Percentiles rank a stretch among this genome's conserved stretches.
These are phyloP conservation scores for Tricladium varicosporioides DNA, from an alignment of 2,329 filamentous ascomycete species.

Conservation along the genomic window DNA sequence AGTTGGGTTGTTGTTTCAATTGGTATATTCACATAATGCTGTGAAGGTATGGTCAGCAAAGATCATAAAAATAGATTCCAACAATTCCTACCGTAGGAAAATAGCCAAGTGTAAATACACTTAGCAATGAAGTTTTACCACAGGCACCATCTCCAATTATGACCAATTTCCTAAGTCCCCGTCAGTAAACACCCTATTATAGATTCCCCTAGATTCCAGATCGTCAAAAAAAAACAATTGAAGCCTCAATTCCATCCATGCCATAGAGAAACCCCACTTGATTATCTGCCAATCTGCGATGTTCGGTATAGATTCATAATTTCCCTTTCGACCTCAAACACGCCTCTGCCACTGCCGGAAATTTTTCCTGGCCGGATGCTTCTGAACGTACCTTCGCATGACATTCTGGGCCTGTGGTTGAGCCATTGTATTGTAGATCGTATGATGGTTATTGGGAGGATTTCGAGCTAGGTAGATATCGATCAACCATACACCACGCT, in stretches of 20 bases:
- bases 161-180: constrained; percentile 74
- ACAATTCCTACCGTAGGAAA: constrained; percentile 79
- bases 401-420: constrained; percentile 40
- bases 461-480: constrained; percentile 2
- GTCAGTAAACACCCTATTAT: background rate
- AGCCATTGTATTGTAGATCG: constrained; percentile 28
- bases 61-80: constrained; percentile 28
- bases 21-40: constrained; percentile 48
- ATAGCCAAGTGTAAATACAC: constrained; percentile 96
- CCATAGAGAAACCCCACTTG: background rate
- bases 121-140: constrained; percentile 95
- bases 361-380: background rate
- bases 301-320: background rate
- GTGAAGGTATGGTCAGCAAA: constrained; percentile 22
- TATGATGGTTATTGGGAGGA: constrained; percentile 11
- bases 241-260: background rate
- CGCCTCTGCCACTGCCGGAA: background rate
- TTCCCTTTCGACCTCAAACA: background rate
- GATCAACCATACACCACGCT: constrained; percentile 24
- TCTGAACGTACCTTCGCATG: constrained; percentile 40
- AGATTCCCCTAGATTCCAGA: too few species aligned
- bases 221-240: too few species aligned
- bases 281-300: background rate
- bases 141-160: constrained; percentile 98
- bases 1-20: background rate